These are phyloP conservation scores for Sisymbrium altissimum DNA, from an alignment of 345 rosid species.

Conservation along the genomic window DNA sequence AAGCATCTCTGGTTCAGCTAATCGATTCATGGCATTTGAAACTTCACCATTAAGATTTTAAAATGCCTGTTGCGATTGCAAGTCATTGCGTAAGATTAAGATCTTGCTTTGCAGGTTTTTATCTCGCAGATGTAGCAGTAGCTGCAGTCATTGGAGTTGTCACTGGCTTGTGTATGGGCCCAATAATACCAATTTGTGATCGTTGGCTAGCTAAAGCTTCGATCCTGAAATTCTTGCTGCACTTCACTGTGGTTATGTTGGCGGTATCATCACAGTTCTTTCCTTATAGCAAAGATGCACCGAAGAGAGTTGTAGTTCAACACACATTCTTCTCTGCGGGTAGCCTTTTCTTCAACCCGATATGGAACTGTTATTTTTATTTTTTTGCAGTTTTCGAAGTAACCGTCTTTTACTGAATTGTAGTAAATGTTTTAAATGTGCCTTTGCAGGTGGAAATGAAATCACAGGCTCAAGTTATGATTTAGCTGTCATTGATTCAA, in stretches of 20 bases:
- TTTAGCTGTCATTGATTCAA: conserved; percentile 79
- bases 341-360: conserved; percentile 25
- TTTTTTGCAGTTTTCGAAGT: not conserved
- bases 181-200: conserved; percentile 70
- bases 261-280: conserved; percentile 87
- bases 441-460: conserved; percentile 54
- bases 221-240: conserved; percentile 65
- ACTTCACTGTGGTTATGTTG: conserved; percentile 63
- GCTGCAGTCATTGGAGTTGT: conserved; percentile 66
- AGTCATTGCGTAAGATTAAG: not conserved
- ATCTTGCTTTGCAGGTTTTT: conserved; percentile 61
- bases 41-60: not conserved
- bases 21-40: not conserved
- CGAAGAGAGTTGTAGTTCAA: conserved; percentile 88
- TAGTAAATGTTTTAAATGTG: not conserved
- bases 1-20: conserved; percentile 12
- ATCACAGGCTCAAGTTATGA: conserved; percentile 65
- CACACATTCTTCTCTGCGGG: conserved; percentile 71
- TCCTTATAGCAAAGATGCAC: conserved; percentile 86
- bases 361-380: not conserved
- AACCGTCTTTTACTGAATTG: not conserved
- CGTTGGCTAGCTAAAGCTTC: conserved; percentile 76
- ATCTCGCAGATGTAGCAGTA: conserved; percentile 63
- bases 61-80: not conserved
- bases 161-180: conserved; percentile 84